Base-by-base conservation (phyloP, 345 rosid species). In the Eutrema yunnanense region DNA sequence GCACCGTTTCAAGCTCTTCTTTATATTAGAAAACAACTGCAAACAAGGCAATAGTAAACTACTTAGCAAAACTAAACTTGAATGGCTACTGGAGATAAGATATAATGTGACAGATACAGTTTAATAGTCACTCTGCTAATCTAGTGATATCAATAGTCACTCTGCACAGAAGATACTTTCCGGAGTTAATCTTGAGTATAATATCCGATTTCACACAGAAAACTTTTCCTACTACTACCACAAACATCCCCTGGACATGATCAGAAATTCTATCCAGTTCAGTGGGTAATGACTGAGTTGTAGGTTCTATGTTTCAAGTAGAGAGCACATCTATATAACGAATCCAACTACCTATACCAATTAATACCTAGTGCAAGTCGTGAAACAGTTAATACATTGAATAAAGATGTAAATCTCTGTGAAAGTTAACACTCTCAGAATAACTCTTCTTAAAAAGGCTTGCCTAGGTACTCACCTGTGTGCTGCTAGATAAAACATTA, bases 1-100 rank as follows among this genome's bases (percentile, higher is more conserved):
- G 85, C 99, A 95, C 48, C 99, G 86, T 84, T 95, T 95, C 82
- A 95, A 83, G 90, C 98, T 95, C 86, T 96, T 88, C 76, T 92
- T 95, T 83, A 95, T 92, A 64, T 90, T 85, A 54, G 87, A 83
- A 83, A 95, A 92, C 83, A 92, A 75, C 98, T 95, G 74, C 75
- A 86, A 62, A 56, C 22, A 55, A 73, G 59, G 72, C 14, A 65
- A 67, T 26, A 69, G 41, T 29, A 61, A 38, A 61, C 33, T 19
- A 40, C 42, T 53, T 33, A 26, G 6, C 22, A 51, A 49, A 61
- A 51, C 26, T 19, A 5, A 65, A 32, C 41, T 57, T 62, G 56
- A 49, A 71, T 65, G 55, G 44, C 10, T 50, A 57, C 50, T 9
- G 26, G 26, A 9, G 13, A 47, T 48, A 44, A 36, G 50, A 64